Conservation (phyloP, 2,329 filamentous ascomycete species). For the Trichothecium roseum region DNA sequence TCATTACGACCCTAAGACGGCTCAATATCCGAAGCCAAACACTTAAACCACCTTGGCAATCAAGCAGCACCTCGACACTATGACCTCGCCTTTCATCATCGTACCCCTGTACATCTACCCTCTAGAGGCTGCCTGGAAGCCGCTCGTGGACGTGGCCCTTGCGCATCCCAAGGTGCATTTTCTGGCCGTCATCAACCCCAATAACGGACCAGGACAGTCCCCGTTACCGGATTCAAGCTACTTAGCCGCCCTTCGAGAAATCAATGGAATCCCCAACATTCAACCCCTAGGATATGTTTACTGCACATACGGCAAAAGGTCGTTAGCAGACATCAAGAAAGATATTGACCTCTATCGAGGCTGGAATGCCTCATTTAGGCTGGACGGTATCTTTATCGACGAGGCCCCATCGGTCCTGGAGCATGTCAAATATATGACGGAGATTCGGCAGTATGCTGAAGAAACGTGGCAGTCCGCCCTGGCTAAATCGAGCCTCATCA, state of each 20-base stretch:
- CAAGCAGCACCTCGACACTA: background rate
- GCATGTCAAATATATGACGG: conserved; percentile 12
- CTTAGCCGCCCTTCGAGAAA: conserved; percentile 10
- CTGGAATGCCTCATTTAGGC: conserved; percentile 28
- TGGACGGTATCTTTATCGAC: conserved; percentile 38
- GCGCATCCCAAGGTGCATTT: conserved; percentile 14
- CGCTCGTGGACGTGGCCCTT: conserved; percentile 13
- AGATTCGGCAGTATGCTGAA: conserved; percentile 13
- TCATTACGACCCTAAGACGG: background rate
- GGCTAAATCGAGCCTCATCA: conserved; percentile 11
- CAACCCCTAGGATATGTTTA: conserved; percentile 18
- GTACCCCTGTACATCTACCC: conserved; percentile 24
- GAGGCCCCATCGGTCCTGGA: conserved; percentile 25
- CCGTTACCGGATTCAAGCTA: conserved; percentile 18
- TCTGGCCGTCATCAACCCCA: conserved; percentile 19
- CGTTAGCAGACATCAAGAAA: conserved; percentile 9
- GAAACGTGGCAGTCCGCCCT: conserved; percentile 6
- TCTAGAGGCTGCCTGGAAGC: conserved; percentile 15
- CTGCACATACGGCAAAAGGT: conserved; percentile 17
- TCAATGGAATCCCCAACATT: conserved; percentile 14
- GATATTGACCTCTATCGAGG: conserved; percentile 34
- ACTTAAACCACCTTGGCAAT: background rate
- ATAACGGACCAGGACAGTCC: conserved; percentile 16
- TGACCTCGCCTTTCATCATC: conserved; percentile 12
- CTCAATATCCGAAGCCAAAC: background rate